Evolutionary conservation across 768 basidiomycete species (phyloP), one percentile per base, ranked within the genome.

Genomic region (Leccinum rimulosum): DNA sequence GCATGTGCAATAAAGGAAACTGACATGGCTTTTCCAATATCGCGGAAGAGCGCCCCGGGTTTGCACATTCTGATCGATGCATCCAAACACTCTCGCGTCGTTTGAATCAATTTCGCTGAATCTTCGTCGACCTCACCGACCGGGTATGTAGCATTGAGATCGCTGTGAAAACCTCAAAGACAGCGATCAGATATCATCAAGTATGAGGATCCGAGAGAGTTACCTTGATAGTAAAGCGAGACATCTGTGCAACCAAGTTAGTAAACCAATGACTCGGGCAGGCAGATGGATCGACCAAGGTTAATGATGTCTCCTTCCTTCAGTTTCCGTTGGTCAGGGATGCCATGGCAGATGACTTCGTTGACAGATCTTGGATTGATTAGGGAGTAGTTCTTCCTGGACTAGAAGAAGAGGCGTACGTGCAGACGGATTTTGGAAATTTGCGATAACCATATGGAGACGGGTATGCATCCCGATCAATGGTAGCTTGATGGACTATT

Each of bases 341-440:
- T 95, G 57, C 96, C 97, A 73, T 99, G 97, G 73, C 97, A 98
- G 66, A 99, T 95, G 53, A 84, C 89, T 74, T 98, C 96, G 73
- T 99, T 99, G 25, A 98, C 76, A 45, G 93, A 95, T 22, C 92
- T 68, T 91, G 54, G 31, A 64, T 49, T 17, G 40, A 36, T 55
- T 63, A 55, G 17, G 12, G 52, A 45, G 43, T 33, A 54, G 35
- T 19, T 36, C 52, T 57, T 52, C 33, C 54, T 50, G 52, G 30
- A 53, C 47, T 50, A 28, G 47, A 54, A 43, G 47, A 50, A 49
- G 36, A 82, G 28, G 49, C 93, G 65, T 77, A 93, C 87, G 90
- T 95, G 89, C 97, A 99, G 38, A 96, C 84, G 31, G 95, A 98
- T 79, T 98, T 98, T 12, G 97, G 96, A 70, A 88, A 98, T 36